Evolutionary conservation across 306 rosid species (phyloP).

Genomic region (Pyrus betulifolia): DNA sequence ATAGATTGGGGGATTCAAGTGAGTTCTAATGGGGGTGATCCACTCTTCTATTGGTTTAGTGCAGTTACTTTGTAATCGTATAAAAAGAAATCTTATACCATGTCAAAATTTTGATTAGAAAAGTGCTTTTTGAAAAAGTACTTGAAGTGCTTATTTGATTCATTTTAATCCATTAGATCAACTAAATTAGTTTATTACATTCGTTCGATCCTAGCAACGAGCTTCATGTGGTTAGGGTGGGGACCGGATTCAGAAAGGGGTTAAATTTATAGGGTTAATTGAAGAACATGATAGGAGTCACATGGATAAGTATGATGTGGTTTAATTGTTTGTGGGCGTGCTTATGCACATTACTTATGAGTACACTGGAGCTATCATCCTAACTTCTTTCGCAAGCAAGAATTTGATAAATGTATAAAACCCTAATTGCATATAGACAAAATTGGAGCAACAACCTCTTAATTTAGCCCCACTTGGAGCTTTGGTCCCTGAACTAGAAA

Average conservation of each 20-base stretch:
- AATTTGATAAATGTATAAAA: conserved; percentile 4
- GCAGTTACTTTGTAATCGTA: neutral
- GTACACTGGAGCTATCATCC: neutral
- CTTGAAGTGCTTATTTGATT: too few relatives aligned
- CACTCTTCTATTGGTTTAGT: neutral
- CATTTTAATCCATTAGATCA: too few relatives aligned
- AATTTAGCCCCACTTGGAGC: too few relatives aligned
- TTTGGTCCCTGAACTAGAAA: too few relatives aligned
- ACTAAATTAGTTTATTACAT: too few relatives aligned
- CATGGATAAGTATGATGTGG: conserved; percentile 16
- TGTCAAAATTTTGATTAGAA: neutral
- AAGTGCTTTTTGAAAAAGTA: too few relatives aligned
- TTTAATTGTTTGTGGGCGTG: neutral
- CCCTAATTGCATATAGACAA: conserved; percentile 5
- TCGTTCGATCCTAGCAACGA: too few relatives aligned
- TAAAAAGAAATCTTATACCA: neutral
- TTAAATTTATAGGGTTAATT: neutral
- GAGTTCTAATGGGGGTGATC: neutral
- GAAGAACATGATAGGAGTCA: conserved; percentile 29
- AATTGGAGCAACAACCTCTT: too few relatives aligned
- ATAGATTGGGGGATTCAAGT: neutral
- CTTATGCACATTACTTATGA: neutral
- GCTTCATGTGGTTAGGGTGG: neutral
- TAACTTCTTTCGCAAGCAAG: conserved; percentile 23
- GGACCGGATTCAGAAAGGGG: conserved; percentile 10